A percentile compares a stretch with the other conserved stretches of the same genome.
These are phyloP conservation scores for Alternaria triticina DNA, from an alignment of 2,329 filamentous ascomycete species.

Conservation along the genomic window DNA sequence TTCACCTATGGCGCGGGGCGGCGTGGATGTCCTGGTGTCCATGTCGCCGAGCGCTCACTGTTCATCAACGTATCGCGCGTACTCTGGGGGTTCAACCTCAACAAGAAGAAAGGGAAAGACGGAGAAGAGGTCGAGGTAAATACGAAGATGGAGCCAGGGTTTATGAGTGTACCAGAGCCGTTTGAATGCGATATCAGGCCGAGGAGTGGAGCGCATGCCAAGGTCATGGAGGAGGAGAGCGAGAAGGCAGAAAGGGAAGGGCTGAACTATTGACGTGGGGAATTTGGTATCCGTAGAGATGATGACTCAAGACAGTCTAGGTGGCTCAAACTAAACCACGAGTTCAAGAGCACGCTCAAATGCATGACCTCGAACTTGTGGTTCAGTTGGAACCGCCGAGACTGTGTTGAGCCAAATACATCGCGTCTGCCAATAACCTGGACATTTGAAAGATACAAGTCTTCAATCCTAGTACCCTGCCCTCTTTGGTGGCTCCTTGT, in stretches of 20 bases:
- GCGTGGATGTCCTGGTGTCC: conserved; percentile 45
- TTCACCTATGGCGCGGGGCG: conserved; percentile 46
- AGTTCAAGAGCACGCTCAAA: too few species aligned
- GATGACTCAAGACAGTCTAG: not conserved
- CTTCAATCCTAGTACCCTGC: conserved; percentile 17
- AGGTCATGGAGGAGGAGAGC: conserved; percentile 31
- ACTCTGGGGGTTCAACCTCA: conserved; percentile 45
- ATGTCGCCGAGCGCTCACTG: conserved; percentile 47
- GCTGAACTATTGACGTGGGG: conserved; percentile 15
- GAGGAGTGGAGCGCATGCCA: conserved; percentile 29
- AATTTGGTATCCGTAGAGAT: not conserved
- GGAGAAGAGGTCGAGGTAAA: conserved; percentile 34
- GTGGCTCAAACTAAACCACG: too few species aligned
- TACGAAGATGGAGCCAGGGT: conserved; percentile 37
- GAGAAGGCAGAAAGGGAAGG: conserved; percentile 30
- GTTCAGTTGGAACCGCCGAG: too few species aligned
- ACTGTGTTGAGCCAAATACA: too few species aligned
- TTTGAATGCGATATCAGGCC: conserved; percentile 42
- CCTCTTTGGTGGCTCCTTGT: conserved; percentile 33
- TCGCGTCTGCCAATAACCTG: not conserved
- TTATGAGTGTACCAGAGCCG: conserved; percentile 39
- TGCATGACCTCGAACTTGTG: too few species aligned
- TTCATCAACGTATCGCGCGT: conserved; percentile 46
- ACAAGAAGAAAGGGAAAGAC: conserved; percentile 31
- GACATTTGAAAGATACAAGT: not conserved